phyloP scores from a whole-genome alignment of 2,329 filamentous ascomycete species.

The Metarhizium brunneum region DNA sequence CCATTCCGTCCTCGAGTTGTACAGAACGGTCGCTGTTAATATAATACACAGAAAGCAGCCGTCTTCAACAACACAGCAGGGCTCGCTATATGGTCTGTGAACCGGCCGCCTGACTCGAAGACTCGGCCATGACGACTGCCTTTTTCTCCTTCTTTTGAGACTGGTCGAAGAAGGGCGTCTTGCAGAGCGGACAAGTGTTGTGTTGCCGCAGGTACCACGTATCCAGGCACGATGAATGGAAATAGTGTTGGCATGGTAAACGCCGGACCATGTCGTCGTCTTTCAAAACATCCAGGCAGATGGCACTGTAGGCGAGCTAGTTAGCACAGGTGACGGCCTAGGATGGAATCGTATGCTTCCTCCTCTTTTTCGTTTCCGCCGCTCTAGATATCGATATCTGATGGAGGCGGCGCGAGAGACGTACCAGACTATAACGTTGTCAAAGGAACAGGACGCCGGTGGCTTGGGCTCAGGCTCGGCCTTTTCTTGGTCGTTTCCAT shows the following conservation, averaged over 20 bases:
- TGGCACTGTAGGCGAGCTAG: background rate
- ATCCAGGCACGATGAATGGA: background rate
- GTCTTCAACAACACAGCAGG: background rate
- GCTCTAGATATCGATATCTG: too few relatives aligned
- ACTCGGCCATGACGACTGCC: background rate
- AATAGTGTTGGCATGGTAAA: background rate
- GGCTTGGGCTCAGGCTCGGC: background rate
- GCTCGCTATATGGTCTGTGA: background rate
- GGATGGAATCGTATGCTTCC: background rate
- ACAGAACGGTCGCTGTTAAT: too few relatives aligned
- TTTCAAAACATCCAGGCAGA: background rate
- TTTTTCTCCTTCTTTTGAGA: background rate
- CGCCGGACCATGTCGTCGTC: background rate
- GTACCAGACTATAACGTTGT: background rate
- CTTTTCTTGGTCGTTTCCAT: background rate
- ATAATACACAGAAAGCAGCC: background rate
- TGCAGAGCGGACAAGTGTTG: background rate
- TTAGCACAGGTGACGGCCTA: background rate
- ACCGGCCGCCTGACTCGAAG: background rate
- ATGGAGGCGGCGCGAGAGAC: background rate
- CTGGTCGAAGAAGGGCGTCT: background rate
- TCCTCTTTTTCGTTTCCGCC: background rate
- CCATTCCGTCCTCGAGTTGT: too few relatives aligned
- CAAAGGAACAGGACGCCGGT: background rate
- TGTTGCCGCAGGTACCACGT: background rate